Conservation (phyloP, 2,329 filamentous ascomycete species). For the Colletotrichum melonis region DNA sequence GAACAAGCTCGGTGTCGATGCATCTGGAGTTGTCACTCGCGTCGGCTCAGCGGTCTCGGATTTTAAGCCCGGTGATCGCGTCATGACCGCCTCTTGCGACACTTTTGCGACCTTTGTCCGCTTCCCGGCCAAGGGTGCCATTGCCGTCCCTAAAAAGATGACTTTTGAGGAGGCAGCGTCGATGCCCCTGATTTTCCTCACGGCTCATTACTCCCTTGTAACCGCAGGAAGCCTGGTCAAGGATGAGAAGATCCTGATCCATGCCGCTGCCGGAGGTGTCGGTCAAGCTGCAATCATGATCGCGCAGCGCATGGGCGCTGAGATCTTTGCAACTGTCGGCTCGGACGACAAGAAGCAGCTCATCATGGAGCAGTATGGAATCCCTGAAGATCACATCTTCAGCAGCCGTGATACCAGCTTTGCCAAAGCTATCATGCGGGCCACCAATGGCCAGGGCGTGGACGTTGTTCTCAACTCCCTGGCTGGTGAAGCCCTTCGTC, state of each 20-base stretch:
- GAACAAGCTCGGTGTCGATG: slow-evolving; percentile 44
- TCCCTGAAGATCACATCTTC: slow-evolving; percentile 43
- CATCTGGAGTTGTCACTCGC: slow-evolving; percentile 46
- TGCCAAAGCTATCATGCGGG: slow-evolving; percentile 41
- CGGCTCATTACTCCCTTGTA: slow-evolving; percentile 44
- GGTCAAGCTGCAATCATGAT: slow-evolving; percentile 54
- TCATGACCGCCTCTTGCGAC: slow-evolving; percentile 38
- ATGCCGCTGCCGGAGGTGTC: slow-evolving; percentile 51
- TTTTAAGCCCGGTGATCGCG: slow-evolving; percentile 46
- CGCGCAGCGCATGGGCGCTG: slow-evolving; percentile 50
- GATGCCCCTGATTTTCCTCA: slow-evolving; percentile 42
- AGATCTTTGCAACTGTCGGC: slow-evolving; percentile 55
- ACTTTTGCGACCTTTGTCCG: slow-evolving; percentile 40
- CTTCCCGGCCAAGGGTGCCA: slow-evolving; percentile 37
- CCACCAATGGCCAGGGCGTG: slow-evolving; percentile 45
- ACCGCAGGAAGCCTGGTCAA: slow-evolving; percentile 44
- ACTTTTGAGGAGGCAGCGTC: slow-evolving; percentile 51
- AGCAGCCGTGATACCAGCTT: slow-evolving; percentile 45
- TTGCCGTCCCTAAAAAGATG: slow-evolving; percentile 51
- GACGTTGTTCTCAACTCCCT: slow-evolving; percentile 55
- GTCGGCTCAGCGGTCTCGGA: slow-evolving; percentile 43
- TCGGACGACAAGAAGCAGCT: slow-evolving; percentile 44
- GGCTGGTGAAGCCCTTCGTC: slow-evolving; percentile 52
- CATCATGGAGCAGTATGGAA: slow-evolving; percentile 41
- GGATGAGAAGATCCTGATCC: slow-evolving; percentile 53